Base-by-base conservation (phyloP, 176 grass and related monocot species). In the Cenchrus fungigraminus region DNA sequence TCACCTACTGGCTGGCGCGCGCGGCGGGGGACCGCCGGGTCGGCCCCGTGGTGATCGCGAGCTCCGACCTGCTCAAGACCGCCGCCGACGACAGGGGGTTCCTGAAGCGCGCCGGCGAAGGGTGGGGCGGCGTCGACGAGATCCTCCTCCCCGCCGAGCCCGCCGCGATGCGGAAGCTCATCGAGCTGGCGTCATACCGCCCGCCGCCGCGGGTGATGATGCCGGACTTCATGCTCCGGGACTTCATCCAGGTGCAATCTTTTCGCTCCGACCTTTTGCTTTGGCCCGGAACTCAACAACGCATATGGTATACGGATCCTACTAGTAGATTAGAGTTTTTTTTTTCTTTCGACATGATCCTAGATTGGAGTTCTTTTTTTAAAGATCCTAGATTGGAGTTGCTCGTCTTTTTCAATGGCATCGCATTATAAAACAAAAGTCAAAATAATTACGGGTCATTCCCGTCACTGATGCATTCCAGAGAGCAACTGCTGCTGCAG, bases 41-140 rank as follows among this genome's bases (percentile, higher is more conserved):
- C 1, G 85, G 76, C 1, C 87, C 88, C 57, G 91, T 98, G 71
- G 95, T 93, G 82, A 93, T 95, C 61, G 83, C 95, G 3, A 98
- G 82, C 85, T 98, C 95, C 72, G 59, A 98, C 76, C 47, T 98
- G 82, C 85, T 98, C 37, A 98, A 92, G 86, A 88, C 84, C 28
- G 70, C 83, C 12, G 95, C 59, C 2, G 95, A 98, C 73, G 92
- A 93, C 73, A 12, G 79, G 68, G 85, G 63, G 46, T 71, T 98
- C 28, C 60, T 82, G 19, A 34, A 81, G 79, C 87, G 95, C 9
- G 85, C 82, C 43, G 87, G 91, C 40, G 85, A 82, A 10, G 50
- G 63, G 49, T 86, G 74, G 79, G 10, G 19, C 28, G 34, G 65
- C 37, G 22, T 76, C 9, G 82, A 73, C 0, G 82, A 91, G 15